A percentile compares a stretch with the other conserved stretches of the same genome.
Conservation (phyloP, 768 basidiomycete species). For the Suillus americanus region DNA sequence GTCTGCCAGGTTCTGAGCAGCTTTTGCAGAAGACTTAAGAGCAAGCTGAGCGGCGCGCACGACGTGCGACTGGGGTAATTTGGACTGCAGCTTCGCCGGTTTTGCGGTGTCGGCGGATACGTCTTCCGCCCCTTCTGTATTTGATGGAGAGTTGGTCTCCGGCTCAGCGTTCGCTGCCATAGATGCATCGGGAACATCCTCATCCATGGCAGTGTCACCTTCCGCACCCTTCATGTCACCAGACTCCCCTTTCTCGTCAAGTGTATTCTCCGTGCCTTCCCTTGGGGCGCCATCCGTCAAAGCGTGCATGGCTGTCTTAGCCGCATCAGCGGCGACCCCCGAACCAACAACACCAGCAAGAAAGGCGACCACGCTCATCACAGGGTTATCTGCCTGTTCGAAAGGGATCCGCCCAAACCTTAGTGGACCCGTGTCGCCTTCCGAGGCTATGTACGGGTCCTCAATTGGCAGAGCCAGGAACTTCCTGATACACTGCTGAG, state of each 20-base stretch:
- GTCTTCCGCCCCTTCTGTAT: constrained; percentile 47
- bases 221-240: constrained; percentile 36
- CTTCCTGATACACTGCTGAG: constrained; percentile 93
- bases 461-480: constrained; percentile 97
- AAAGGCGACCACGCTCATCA: constrained; percentile 98
- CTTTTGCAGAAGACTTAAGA: constrained; percentile 84
- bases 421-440: constrained; percentile 74
- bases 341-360: constrained; percentile 90
- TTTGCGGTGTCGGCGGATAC: constrained; percentile 33
- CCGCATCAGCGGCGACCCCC: constrained; percentile 89
- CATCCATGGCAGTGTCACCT: constrained; percentile 40
- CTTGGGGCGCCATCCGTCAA: constrained; percentile 61
- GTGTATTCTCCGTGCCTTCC: constrained; percentile 32
- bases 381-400: constrained; percentile 94
- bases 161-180: constrained; percentile 12
- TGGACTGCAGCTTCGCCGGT: constrained; percentile 24
- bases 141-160: constrained; percentile 16
- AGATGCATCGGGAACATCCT: constrained; percentile 24
- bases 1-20: constrained; percentile 75
- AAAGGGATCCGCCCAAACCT: constrained; percentile 83
- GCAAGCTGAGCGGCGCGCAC: constrained; percentile 84
- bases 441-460: constrained; percentile 82
- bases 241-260: constrained; percentile 30
- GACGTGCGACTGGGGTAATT: constrained; percentile 70
- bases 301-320: constrained; percentile 84